Base-by-base conservation (phyloP, 2,329 filamentous ascomycete genomes). In the Sarocladium oryzae region DNA sequence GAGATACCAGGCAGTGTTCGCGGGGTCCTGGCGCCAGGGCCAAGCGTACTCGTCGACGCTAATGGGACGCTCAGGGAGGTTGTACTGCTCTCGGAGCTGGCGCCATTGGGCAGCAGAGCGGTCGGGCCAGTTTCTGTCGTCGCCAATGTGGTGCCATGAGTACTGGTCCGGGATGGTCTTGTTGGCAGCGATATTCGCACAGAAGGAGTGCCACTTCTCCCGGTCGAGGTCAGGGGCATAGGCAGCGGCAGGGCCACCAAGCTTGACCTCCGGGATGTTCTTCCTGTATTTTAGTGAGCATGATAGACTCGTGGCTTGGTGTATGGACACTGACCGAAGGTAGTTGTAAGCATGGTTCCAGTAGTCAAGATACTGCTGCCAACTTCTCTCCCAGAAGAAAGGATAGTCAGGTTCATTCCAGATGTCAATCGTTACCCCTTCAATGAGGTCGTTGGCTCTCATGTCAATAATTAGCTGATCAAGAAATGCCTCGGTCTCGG, bases 111-210 rank as follows among this genome's bases (percentile, higher is more conserved):
- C 24, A 9, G 13, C 28, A 26, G 26, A 21, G 28, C 26, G 24
- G 18, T 32, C 43, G 28, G 26, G 43, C 43, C 26, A 48, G 43
- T 32, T 48, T 24, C 26, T 48, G 18, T 32, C 26, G 28, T 48
- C 43, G 16, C 50, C 52, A 20, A 48, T 46, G 23, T 48, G 59
- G 53, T 76, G 74, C 63, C 67, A 75, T 16, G 66, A 58, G 54
- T 71, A 75, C 52, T 71, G 67, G 28, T 74, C 69, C 0, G 73
- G 73, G 24, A 71, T 57, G 15, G 60, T 65, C 4, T 63, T 54
- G 53, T 74, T 70, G 15, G 52, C 53, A 4, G 61, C 59, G 18
- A 74, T 59, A 37, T 63, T 61, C 2, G 56, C 52, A 1, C 67
- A 23, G 66, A 67, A 72, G 26, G 59, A 57, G 3, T 62, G 64